Conservation (phyloP, 495 filamentous ascomycete species). For the Darksidea phi region DNA sequence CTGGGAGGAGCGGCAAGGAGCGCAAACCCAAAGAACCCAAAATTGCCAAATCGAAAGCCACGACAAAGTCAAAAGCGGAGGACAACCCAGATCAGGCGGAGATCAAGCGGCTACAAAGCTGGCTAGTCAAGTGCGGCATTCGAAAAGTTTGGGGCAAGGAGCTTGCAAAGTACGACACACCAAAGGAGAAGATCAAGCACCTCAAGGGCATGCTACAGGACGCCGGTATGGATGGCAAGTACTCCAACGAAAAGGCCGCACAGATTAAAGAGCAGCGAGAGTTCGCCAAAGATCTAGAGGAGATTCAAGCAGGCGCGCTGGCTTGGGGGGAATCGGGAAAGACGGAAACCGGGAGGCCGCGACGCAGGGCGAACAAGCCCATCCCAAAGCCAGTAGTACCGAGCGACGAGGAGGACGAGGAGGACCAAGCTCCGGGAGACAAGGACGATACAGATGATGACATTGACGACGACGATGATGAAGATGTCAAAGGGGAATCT, state of each 20-base stretch:
- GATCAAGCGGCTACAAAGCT: slow-evolving; percentile 87
- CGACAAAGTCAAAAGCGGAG: slow-evolving; percentile 48
- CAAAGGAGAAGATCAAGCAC: slow-evolving; percentile 78
- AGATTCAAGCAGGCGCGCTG: slow-evolving; percentile 73
- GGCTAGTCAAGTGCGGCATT: slow-evolving; percentile 87
- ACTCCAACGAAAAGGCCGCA: slow-evolving; percentile 75
- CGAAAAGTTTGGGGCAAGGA: slow-evolving; percentile 89
- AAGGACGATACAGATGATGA: slow-evolving; percentile 47
- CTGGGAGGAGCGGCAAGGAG: slow-evolving; percentile 32
- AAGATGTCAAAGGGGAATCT: slow-evolving; percentile 3
- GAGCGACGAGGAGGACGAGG: not conserved
- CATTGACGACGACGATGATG: slow-evolving; percentile 6
- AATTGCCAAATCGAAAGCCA: slow-evolving; percentile 23
- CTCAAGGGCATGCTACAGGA: slow-evolving; percentile 74
- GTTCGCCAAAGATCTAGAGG: slow-evolving; percentile 75
- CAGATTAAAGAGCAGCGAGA: slow-evolving; percentile 85
- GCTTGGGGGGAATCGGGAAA: slow-evolving; percentile 65
- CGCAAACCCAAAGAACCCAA: slow-evolving; percentile 32
- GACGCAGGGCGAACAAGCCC: slow-evolving; percentile 24
- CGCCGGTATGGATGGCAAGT: slow-evolving; percentile 82
- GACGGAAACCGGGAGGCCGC: slow-evolving; percentile 44
- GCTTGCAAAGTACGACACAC: slow-evolving; percentile 69
- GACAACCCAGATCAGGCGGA: slow-evolving; percentile 68
- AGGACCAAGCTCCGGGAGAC: slow-evolving; percentile 48
- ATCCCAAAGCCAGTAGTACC: not conserved